Evolutionary conservation across 345 rosid species (phyloP), one percentile per base, ranked within the genome.

Genomic region (Pistacia vera): DNA sequence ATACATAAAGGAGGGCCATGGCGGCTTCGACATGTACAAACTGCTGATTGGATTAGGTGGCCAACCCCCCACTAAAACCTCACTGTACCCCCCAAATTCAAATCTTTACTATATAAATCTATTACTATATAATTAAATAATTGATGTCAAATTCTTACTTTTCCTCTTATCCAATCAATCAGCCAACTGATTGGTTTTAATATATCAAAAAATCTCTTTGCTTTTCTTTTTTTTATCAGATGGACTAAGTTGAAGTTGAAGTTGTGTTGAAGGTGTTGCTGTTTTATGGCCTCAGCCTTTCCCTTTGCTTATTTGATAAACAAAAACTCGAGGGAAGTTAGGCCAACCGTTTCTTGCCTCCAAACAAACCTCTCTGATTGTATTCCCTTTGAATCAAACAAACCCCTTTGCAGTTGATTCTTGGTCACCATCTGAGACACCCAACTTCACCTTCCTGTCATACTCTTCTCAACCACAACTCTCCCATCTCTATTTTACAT

Each of bases 341-440:
- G 91, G 90, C 92, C 92, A 90, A 86, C 90, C 41, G 87, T 89
- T 86, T 81, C 89, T 88, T 82, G 83, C 75, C 81, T 81, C 81
- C 82, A 35, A 57, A 55, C 44, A 49, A 73, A 71, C 67, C 63
- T 73, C 70, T 61, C 71, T 67, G 64, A 71, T 75, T 75, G 67
- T 25, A 41, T 78, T 84, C 87, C 77, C 97, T 91, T 94, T 75
- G 64, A 67, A 84, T 78, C 87, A 77, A 91, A 94, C 84, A 85
- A 90, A 71, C 41, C 74, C 57, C 38, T 20, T 71, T 75, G 77
- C 38, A 82, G 87, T 82, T 83, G 91, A 93, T 93, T 89, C 85
- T 89, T 83, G 95, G 97, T 95, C 95, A 87, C 94, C 97, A 83
- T 90, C 99, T 82, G 85, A 81, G 83, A 82, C 84, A 85, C 91